phyloP scores from a whole-genome alignment of 2,329 filamentous ascomycete species.

The Huntiella omanensis region DNA sequence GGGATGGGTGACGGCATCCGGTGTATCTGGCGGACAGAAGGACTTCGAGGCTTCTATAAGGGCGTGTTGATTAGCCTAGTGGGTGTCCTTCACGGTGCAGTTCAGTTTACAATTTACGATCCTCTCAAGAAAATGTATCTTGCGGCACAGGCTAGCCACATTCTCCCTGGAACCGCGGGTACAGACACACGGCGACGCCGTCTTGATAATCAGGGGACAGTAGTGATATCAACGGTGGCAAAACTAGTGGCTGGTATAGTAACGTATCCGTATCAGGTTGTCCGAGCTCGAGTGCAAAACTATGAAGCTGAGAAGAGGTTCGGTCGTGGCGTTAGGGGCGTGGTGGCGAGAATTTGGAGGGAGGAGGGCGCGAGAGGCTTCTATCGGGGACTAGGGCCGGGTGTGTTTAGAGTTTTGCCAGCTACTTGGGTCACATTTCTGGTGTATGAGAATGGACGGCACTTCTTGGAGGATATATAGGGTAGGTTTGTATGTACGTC shows the following conservation, averaged over 20 bases:
- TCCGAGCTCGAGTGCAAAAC: conserved; percentile 73
- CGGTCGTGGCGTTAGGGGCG: conserved; percentile 49
- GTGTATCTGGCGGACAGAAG: conserved; percentile 52
- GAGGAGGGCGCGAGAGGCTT: conserved; percentile 71
- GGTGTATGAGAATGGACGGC: conserved; percentile 87
- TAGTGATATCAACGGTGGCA: conserved; percentile 60
- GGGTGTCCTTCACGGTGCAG: conserved; percentile 77
- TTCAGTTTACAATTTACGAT: conserved; percentile 95
- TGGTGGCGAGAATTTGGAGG: conserved; percentile 52
- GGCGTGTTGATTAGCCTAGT: conserved; percentile 68
- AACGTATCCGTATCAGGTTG: conserved; percentile 90
- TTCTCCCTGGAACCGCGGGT: conserved; percentile 6
- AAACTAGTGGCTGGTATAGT: conserved; percentile 79
- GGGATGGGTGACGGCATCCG: conserved; percentile 53
- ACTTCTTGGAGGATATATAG: conserved; percentile 33
- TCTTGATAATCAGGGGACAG: conserved; percentile 46
- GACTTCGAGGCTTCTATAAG: conserved; percentile 65
- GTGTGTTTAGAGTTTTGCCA: conserved; percentile 76
- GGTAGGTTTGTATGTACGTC: too few species aligned
- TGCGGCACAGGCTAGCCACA: conserved; percentile 18
- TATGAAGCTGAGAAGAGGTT: conserved; percentile 65
- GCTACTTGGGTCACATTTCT: conserved; percentile 94
- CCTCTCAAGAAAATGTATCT: conserved; percentile 39
- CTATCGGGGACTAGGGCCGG: conserved; percentile 79
- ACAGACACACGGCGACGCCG: conserved; percentile 11